These are phyloP conservation scores for Mollisiaceae sp. DNA, from an alignment of 2,329 filamentous ascomycete species.

Conservation along the genomic window DNA sequence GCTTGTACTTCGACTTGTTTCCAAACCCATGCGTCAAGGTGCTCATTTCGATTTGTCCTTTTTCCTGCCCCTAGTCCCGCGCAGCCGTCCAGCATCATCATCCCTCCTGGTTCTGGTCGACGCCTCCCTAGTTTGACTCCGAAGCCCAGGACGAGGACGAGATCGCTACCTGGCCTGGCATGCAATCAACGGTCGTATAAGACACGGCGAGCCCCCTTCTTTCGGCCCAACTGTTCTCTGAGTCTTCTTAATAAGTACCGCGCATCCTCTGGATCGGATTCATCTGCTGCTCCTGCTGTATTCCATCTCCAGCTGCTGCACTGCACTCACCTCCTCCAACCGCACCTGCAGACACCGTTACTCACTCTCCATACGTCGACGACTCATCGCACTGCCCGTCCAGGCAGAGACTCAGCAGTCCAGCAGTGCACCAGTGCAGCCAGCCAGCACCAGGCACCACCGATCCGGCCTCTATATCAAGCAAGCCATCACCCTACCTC, in stretches of 20 bases:
- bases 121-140: not conserved
- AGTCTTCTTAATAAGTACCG: constrained; percentile 9
- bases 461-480: constrained; percentile 10
- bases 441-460: not conserved
- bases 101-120: constrained; percentile 14
- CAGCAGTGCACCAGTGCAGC: not conserved
- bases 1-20: not conserved
- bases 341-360: constrained; percentile 16
- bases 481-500: constrained; percentile 17
- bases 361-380: constrained; percentile 11
- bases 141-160: constrained; percentile 26
- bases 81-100: constrained; percentile 32
- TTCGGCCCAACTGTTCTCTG: constrained; percentile 11
- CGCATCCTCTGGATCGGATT: not conserved
- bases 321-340: not conserved
- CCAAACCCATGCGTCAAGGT: constrained; percentile 5
- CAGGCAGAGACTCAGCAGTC: not conserved
- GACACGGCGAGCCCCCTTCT: constrained; percentile 38
- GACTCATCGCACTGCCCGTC: constrained; percentile 4
- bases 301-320: constrained; percentile 8
- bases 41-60: constrained; percentile 41
- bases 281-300: not conserved
- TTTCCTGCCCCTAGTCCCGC: constrained; percentile 37
- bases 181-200: constrained; percentile 41
- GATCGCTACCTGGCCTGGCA: constrained; percentile 38